These are phyloP conservation scores for Suillus weaverae DNA, from an alignment of 768 basidiomycete species.

Conservation along the genomic window DNA sequence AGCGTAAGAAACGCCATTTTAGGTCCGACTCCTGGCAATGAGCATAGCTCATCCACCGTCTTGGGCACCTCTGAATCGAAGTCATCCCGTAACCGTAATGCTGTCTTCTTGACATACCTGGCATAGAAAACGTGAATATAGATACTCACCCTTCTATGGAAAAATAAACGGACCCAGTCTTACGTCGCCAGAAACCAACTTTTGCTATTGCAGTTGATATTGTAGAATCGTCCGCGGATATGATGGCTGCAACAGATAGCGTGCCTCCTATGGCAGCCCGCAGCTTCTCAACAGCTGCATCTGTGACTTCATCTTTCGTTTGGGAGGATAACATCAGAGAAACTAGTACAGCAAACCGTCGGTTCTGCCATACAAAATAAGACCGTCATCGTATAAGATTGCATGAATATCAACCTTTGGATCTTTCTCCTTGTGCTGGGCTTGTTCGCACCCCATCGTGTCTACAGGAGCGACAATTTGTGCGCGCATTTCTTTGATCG, in stretches of 20 bases:
- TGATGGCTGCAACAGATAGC: conserved; percentile 70
- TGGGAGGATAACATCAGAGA: conserved; percentile 96
- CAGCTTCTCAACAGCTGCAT: conserved; percentile 74
- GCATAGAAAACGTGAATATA: neutral
- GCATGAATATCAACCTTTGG: conserved; percentile 53
- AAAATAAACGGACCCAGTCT: conserved; percentile 63
- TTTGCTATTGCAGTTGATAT: conserved; percentile 80
- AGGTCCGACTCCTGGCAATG: conserved; percentile 88
- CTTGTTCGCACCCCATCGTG: conserved; percentile 84
- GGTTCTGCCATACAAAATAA: conserved; percentile 49
- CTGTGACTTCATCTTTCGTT: conserved; percentile 89
- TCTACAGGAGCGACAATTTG: conserved; percentile 83
- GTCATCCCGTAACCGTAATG: conserved; percentile 63
- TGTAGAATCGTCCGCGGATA: conserved; percentile 58
- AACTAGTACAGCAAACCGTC: conserved; percentile 81
- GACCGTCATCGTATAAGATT: neutral
- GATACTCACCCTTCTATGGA: neutral
- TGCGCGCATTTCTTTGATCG: conserved; percentile 76
- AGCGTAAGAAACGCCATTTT: conserved; percentile 93
- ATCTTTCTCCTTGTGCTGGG: conserved; percentile 60
- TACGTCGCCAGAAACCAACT: conserved; percentile 91
- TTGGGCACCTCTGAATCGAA: conserved; percentile 86
- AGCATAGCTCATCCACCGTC: conserved; percentile 85
- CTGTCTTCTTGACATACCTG: conserved; percentile 77
- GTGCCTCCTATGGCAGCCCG: conserved; percentile 74